These are phyloP conservation scores for Coemansia sp. DNA, from an alignment of 192 early-diverging fungal species.

Conservation along the genomic window DNA sequence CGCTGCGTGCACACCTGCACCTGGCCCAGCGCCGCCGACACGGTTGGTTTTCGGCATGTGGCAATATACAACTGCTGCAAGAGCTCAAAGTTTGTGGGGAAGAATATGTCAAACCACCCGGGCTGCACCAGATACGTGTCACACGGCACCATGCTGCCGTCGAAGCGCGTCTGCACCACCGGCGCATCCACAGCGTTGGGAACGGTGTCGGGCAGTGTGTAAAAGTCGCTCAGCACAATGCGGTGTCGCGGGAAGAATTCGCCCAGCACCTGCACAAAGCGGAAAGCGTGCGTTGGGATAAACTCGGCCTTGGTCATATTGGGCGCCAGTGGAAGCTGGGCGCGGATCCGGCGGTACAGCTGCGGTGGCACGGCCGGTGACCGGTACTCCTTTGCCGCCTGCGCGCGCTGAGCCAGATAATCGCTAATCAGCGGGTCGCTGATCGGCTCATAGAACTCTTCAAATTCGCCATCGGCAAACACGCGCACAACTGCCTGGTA, in stretches of 20 bases:
- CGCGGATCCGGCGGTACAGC: conserved; percentile 54
- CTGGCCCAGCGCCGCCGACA: conserved; percentile 2
- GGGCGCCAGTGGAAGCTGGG: conserved; percentile 72
- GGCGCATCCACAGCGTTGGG: conserved; percentile 72
- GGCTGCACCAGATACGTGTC: conserved; percentile 96
- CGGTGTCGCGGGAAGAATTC: conserved; percentile 81
- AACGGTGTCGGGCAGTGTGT: conserved; percentile 75
- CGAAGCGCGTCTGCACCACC: conserved; percentile 92
- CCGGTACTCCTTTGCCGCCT: conserved; percentile 41
- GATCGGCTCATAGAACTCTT: conserved; percentile 78
- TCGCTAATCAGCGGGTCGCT: conserved; percentile 70
- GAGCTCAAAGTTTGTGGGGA: conserved; percentile 94
- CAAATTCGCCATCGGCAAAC: conserved; percentile 77
- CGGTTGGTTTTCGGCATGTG: conserved; percentile 53
- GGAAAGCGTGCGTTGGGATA: conserved; percentile 78
- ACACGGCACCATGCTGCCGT: conserved; percentile 88
- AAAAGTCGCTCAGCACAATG: conserved; percentile 88
- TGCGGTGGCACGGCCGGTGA: conserved; percentile 58
- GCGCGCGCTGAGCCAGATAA: conserved; percentile 56
- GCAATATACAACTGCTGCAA: conserved; percentile 70
- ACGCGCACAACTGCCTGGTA: conserved; percentile 78
- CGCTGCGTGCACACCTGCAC: conserved; percentile 61
- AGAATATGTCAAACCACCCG: conserved; percentile 99
- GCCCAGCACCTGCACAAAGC: conserved; percentile 71
- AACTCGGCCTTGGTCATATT: conserved; percentile 86